These are phyloP conservation scores for Magnusiomyces ingens DNA, from an alignment of 1,139 yeast species.

Conservation along the genomic window DNA sequence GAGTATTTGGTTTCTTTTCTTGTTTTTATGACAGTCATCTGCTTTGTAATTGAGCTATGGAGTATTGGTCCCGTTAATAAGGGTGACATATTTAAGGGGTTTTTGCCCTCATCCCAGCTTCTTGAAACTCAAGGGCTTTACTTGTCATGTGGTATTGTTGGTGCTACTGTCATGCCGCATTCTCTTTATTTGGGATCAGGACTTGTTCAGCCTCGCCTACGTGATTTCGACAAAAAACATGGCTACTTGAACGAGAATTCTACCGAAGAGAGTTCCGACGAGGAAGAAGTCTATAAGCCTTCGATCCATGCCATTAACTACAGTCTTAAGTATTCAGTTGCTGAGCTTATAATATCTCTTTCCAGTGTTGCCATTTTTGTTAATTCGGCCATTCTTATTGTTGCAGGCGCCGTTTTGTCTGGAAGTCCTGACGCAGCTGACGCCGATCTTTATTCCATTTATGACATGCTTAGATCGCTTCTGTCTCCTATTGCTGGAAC, in stretches of 20 bases:
- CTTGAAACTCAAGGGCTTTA: slow-evolving; percentile 59
- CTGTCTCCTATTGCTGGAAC: slow-evolving; percentile 72
- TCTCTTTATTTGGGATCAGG: slow-evolving; percentile 71
- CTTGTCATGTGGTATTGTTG: slow-evolving; percentile 68
- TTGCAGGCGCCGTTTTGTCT: slow-evolving; percentile 67
- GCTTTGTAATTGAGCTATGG: slow-evolving; percentile 64
- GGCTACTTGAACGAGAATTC: slow-evolving; percentile 29
- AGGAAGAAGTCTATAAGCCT: slow-evolving; percentile 37
- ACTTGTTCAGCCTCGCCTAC: slow-evolving; percentile 62
- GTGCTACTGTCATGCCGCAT: slow-evolving; percentile 84
- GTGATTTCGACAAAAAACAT: slow-evolving; percentile 46
- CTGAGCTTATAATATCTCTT: slow-evolving; percentile 58
- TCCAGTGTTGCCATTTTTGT: slow-evolving; percentile 73
- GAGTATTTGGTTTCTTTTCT: slow-evolving; percentile 61
- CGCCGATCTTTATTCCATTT: slow-evolving; percentile 71
- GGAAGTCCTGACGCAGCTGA: slow-evolving; percentile 53
- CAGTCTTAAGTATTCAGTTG: slow-evolving; percentile 58
- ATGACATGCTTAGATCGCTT: slow-evolving; percentile 47
- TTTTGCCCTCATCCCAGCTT: slow-evolving; percentile 58
- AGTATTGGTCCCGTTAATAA: slow-evolving; percentile 44
- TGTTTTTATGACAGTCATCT: slow-evolving; percentile 62
- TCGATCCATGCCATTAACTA: slow-evolving; percentile 57
- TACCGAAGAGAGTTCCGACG: slow-evolving; percentile 28
- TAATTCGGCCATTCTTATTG: slow-evolving; percentile 67
- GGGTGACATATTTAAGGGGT: slow-evolving; percentile 59